Base-by-base conservation (phyloP, 2,329 filamentous ascomycete species). In the Fusarium sp. region DNA sequence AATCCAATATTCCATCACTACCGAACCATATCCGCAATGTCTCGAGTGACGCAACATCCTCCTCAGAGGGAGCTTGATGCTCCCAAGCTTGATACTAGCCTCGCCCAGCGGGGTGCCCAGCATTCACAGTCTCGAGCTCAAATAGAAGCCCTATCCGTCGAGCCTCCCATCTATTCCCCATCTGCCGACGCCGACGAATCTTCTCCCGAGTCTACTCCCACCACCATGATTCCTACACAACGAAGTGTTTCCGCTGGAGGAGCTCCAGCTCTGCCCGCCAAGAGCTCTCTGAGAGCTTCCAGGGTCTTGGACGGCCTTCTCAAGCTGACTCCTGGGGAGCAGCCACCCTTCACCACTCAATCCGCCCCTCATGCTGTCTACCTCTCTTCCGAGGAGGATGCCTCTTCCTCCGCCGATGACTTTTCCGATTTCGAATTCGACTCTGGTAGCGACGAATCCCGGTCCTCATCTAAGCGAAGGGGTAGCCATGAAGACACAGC, bases 311-410 rank as follows among this genome's bases (percentile, higher is more conserved):
- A 79, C 38, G 78, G 77, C 22, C 74, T 83, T 29, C 74, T 78
- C 52, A 83, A 83, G 78, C 45, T 81, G 45, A 65, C 76, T 31
- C 42, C 69, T 27, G 77, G 81, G 35, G 78, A 80, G 38, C 81
- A 80, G 27, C 79, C 81, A 45, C 77, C 83, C 20, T 71, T 78
- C 47, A 69, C 74, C 56, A 77, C 82, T 16, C 82, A 85, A 56
- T 82, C 84, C 25, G 83, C 85, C 2, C 88, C 89, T 7, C 90
- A 91, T 79, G 88, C 91, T 66, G 78, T 89, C 67, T 92, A 92
- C 80, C 87, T 92, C 29, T 92, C 90, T 2, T 91, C 90, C 0
- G 91, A 92, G 74, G 91, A 92, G 79, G 91, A 92, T 72, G 89
- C 87, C 33, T 92, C 90, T 2, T 90, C 90, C 2, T 89, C 88